Evolutionary conservation across 169 alveolate species (phyloP).

Genomic region (Cryptosporidium sp.): DNA sequence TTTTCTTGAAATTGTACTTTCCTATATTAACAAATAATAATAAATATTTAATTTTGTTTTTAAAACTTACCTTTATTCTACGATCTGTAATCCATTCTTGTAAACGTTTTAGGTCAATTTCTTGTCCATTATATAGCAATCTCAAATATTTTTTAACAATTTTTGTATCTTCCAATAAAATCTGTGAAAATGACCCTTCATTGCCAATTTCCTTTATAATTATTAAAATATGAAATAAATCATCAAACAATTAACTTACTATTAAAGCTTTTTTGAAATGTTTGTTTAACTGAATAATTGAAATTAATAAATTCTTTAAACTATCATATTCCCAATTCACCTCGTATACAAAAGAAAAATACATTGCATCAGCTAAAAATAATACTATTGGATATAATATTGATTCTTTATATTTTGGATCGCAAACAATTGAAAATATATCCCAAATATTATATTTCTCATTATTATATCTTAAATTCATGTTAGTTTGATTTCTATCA

Average conservation of each 20-base stretch:
- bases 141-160: conserved; percentile 32
- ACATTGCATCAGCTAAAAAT: conserved; percentile 44
- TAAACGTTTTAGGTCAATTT: conserved; percentile 31
- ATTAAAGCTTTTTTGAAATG: conserved; percentile 68
- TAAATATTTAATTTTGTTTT: background rate
- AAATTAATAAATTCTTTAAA: conserved; percentile 40
- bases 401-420: conserved; percentile 66
- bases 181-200: conserved; percentile 19
- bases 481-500: background rate
- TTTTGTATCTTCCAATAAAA: conserved; percentile 59
- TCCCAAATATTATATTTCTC: conserved; percentile 51
- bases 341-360: conserved; percentile 68
- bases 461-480: background rate
- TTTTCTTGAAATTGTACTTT: conserved; percentile 48
- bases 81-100: conserved; percentile 76
- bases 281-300: conserved; percentile 17
- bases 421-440: conserved; percentile 43
- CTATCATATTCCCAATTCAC: conserved; percentile 32
- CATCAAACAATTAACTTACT: conserved; percentile 23
- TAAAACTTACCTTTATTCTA: conserved; percentile 56
- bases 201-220: conserved; percentile 48
- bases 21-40: conserved; percentile 15
- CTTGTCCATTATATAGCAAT: conserved; percentile 24
- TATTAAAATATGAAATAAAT: background rate
- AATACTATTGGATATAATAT: conserved; percentile 42